A percentile compares a stretch with the other conserved stretches of the same genome.
Conservation (phyloP, 164 flowering plant species). For the Aristolochia fimbriata region DNA sequence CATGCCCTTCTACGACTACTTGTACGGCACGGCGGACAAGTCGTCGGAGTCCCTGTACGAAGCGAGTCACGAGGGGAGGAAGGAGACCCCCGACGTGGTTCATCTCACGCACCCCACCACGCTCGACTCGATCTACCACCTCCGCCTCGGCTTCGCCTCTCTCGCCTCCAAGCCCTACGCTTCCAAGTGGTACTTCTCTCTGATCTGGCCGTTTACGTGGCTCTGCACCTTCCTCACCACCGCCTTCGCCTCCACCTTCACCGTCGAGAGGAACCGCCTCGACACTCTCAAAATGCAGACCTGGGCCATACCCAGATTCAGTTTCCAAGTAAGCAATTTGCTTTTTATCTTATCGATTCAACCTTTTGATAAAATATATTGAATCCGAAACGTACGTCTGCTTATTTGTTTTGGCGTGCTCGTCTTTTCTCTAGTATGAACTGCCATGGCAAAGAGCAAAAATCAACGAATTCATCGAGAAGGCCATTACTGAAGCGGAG, state of each 20-base stretch:
- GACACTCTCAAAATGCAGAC: conserved; percentile 47
- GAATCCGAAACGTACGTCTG: no score
- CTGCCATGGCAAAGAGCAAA: conserved; percentile 29
- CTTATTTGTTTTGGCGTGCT: no score
- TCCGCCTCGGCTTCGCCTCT: conserved; percentile 47
- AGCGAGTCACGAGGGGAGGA: conserved; percentile 24
- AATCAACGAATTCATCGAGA: conserved; percentile 48
- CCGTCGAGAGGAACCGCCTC: conserved; percentile 42
- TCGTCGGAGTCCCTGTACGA: conserved; percentile 39
- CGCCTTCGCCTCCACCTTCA: conserved; percentile 37
- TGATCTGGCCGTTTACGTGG: conserved; percentile 52
- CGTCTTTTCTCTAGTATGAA: background rate
- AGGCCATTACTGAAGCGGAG: conserved; percentile 60
- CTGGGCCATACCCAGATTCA: conserved; percentile 59
- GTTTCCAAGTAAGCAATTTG: conserved; percentile 52
- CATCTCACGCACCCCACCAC: conserved; percentile 67
- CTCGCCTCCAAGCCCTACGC: conserved; percentile 49
- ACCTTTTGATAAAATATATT: no score
- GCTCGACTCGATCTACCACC: conserved; percentile 56
- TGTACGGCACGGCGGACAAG: conserved; percentile 51
- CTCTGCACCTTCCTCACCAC: conserved; percentile 34
- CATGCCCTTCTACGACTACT: conserved; percentile 51
- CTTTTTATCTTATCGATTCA: no score
- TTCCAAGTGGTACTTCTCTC: conserved; percentile 53
- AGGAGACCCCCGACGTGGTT: conserved; percentile 44